Evolutionary conservation across 768 basidiomycete genomes (phyloP).

Genomic region (Lactifluus piperatus): DNA sequence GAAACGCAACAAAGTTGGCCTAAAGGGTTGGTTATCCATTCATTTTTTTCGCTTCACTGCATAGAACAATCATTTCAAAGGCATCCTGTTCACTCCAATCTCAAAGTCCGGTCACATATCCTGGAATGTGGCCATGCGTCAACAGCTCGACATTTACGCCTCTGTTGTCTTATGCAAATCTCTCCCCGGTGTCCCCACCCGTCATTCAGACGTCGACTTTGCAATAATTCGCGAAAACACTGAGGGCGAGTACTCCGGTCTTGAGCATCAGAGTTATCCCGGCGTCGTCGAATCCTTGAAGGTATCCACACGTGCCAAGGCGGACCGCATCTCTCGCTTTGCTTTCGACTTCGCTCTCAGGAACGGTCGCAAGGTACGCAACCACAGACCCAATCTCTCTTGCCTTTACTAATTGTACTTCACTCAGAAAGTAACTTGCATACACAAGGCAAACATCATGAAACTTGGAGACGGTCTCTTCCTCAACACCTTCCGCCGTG

Average conservation of each 20-base stretch:
- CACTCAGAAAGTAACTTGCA: constrained; percentile 92
- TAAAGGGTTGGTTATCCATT: constrained; percentile 67
- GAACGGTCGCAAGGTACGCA: constrained; percentile 89
- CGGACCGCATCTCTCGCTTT: constrained; percentile 93
- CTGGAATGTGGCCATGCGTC: constrained; percentile 99
- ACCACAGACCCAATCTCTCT: constrained; percentile 7
- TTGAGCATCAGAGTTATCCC: constrained; percentile 96
- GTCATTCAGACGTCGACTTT: constrained; percentile 95
- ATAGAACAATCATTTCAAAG: constrained; percentile 33
- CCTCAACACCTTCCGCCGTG: constrained; percentile 93
- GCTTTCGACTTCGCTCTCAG: constrained; percentile 99
- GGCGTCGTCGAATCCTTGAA: constrained; percentile 98
- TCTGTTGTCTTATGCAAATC: constrained; percentile 98
- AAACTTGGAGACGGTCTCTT: constrained; percentile 99
- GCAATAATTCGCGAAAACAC: constrained; percentile 99
- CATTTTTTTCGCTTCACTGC: not conserved
- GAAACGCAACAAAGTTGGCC: constrained; percentile 93
- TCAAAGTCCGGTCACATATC: constrained; percentile 95
- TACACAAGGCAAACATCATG: constrained; percentile 99
- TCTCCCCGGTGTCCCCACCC: constrained; percentile 89
- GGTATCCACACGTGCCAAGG: constrained; percentile 91
- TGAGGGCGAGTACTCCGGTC: constrained; percentile 98
- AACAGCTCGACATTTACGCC: constrained; percentile 98
- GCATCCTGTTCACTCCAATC: constrained; percentile 97
- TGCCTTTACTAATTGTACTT: not conserved